Percentiles rank a stretch among this genome's conserved stretches.
phyloP scores from a whole-genome alignment of 441 rosid genomes.

The Kokia cookei region DNA sequence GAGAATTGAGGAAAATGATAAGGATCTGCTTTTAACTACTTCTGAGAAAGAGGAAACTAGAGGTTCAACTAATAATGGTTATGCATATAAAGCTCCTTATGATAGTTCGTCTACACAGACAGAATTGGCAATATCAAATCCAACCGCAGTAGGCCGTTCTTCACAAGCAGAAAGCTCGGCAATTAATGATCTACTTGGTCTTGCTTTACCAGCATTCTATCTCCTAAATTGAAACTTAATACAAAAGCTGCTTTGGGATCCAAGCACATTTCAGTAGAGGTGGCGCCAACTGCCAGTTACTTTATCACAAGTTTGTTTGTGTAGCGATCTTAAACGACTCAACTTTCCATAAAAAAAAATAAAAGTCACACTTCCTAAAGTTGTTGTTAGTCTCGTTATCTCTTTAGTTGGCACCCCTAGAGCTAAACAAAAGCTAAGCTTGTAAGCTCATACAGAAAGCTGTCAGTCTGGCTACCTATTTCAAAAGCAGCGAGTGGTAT shows the following conservation, averaged over 20 bases:
- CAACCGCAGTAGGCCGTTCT: constrained; percentile 24
- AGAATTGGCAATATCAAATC: constrained; percentile 45
- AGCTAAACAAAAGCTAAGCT: too few relatives aligned
- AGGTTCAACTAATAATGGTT: constrained; percentile 42
- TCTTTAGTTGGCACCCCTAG: too few relatives aligned
- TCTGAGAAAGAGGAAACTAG: constrained; percentile 77
- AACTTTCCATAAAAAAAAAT: too few relatives aligned
- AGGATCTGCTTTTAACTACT: constrained; percentile 75
- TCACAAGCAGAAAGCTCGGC: constrained; percentile 53
- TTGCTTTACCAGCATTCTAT: constrained; percentile 51
- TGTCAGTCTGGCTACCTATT: too few relatives aligned
- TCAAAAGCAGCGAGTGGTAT: too few relatives aligned
- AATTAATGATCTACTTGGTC: constrained; percentile 84
- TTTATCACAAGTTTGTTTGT: constrained; percentile 51
- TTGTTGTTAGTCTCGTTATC: too few relatives aligned
- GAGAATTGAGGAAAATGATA: constrained; percentile 84
- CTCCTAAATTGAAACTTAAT: constrained; percentile 75
- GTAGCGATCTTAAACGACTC: too few relatives aligned
- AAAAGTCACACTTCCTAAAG: too few relatives aligned
- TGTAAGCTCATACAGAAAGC: too few relatives aligned
- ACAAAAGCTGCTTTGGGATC: constrained; percentile 69
- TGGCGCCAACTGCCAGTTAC: constrained; percentile 87
- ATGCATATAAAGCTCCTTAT: constrained; percentile 67
- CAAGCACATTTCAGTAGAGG: constrained; percentile 84
- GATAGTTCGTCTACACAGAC: constrained; percentile 40